Conservation (phyloP, 2,329 filamentous ascomycete species). For the Ceratocystiopsis brevicomis region DNA sequence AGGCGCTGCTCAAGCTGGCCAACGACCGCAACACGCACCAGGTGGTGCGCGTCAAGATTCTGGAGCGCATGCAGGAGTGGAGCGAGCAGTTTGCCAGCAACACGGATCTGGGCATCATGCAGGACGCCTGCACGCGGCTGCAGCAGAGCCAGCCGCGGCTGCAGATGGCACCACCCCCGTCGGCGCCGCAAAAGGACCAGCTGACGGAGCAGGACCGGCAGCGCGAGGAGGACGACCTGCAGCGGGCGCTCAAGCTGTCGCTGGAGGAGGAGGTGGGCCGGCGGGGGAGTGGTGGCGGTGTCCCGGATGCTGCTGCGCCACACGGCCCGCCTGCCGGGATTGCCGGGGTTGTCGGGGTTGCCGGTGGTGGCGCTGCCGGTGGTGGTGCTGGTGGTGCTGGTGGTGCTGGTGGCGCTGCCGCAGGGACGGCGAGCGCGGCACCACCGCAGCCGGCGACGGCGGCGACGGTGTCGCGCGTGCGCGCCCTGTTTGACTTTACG, state of each 20-base stretch:
- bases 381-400: slow-evolving; percentile 27
- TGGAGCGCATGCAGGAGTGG: slow-evolving; percentile 95
- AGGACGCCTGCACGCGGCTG: slow-evolving; percentile 75
- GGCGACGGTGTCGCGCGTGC: slow-evolving; percentile 84
- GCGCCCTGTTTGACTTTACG: slow-evolving; percentile 85
- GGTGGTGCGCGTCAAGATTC: slow-evolving; percentile 90
- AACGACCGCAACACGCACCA: slow-evolving; percentile 90
- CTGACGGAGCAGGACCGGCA: slow-evolving; percentile 79
- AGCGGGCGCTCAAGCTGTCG: slow-evolving; percentile 85
- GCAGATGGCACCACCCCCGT: slow-evolving; percentile 46
- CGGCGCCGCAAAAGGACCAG: slow-evolving; percentile 79
- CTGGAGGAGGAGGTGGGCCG: slow-evolving; percentile 68
- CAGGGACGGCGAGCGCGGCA: not conserved
- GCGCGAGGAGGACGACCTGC: slow-evolving; percentile 92
- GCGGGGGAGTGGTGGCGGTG: slow-evolving; percentile 19
- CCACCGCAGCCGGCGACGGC: slow-evolving; percentile 65
- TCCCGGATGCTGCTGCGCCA: slow-evolving; percentile 9
- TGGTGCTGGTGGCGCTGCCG: slow-evolving; percentile 19
- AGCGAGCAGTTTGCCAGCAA: slow-evolving; percentile 82
- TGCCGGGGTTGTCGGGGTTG: slow-evolving; percentile 23
- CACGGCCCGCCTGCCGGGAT: slow-evolving; percentile 11
- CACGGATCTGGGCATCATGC: slow-evolving; percentile 90
- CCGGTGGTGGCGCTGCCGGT: slow-evolving; percentile 19
- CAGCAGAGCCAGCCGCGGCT: slow-evolving; percentile 74
- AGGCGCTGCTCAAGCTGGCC: slow-evolving; percentile 75